Percentiles rank a stretch among this genome's conserved stretches.
These are phyloP conservation scores for Floccularia luteovirens DNA, from an alignment of 768 basidiomycete species.

Conservation along the genomic window DNA sequence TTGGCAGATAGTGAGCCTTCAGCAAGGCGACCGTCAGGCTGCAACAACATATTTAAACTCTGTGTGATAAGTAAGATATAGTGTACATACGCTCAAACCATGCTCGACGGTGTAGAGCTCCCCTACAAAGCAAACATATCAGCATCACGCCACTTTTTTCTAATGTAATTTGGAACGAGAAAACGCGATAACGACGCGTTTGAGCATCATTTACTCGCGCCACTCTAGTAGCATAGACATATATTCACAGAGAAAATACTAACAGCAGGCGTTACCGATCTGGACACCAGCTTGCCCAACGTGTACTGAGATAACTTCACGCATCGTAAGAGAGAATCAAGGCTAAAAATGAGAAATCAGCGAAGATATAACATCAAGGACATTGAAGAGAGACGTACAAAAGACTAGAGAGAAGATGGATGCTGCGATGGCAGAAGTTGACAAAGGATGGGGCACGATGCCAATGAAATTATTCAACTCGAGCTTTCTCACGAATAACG, in stretches of 20 bases:
- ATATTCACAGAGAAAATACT: slow-evolving; percentile 29
- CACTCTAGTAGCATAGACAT: slow-evolving; percentile 5
- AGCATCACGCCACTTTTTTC: slow-evolving; percentile 26
- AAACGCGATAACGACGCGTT: slow-evolving; percentile 25
- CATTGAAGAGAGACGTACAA: slow-evolving; percentile 23
- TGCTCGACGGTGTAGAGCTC: slow-evolving; percentile 99
- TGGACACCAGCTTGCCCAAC: slow-evolving; percentile 99
- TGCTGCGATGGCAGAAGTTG: slow-evolving; percentile 37
- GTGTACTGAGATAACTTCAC: slow-evolving; percentile 97
- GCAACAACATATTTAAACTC: too few species aligned
- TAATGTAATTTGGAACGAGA: slow-evolving; percentile 9
- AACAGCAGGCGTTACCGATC: slow-evolving; percentile 98
- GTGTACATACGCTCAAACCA: slow-evolving; percentile 81
- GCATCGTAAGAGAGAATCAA: slow-evolving; percentile 43
- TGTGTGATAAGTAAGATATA: slow-evolving; percentile 8
- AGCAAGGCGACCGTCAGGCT: slow-evolving; percentile 93
- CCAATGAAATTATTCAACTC: slow-evolving; percentile 35
- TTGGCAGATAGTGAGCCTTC: slow-evolving; percentile 68
- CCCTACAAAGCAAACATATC: slow-evolving; percentile 54
- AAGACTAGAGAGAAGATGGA: slow-evolving; percentile 15
- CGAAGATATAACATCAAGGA: slow-evolving; percentile 8
- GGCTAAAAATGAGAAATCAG: slow-evolving; percentile 17
- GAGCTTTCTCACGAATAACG: slow-evolving; percentile 31
- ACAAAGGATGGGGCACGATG: slow-evolving; percentile 25
- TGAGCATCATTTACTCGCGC: slow-evolving; percentile 12